Conservation (phyloP, 768 basidiomycete species). For the Rhizopogon salebrosus region DNA sequence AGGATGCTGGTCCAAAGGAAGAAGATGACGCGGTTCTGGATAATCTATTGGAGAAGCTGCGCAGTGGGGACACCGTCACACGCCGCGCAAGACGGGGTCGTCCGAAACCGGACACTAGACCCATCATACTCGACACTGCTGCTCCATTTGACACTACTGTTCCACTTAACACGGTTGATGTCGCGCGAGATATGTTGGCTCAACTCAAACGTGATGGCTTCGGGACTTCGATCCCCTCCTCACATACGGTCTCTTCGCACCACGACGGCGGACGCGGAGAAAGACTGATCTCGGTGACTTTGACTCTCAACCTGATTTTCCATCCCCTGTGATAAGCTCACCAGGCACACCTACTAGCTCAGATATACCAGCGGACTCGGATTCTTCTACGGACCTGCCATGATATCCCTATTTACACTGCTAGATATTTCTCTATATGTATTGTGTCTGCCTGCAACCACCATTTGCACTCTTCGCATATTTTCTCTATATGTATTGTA, state of each 20-base stretch:
- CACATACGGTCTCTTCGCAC: conserved; percentile 36
- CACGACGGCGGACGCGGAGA: conserved; percentile 23
- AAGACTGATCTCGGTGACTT: conserved; percentile 30
- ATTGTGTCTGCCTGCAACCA: conserved; percentile 24
- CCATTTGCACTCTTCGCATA: conserved; percentile 18
- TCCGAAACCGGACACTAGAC: conserved; percentile 32
- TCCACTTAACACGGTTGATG: conserved; percentile 39
- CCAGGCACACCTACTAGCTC: conserved; percentile 23
- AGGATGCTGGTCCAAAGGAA: conserved; percentile 38
- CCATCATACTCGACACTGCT: no score
- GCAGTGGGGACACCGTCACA: conserved; percentile 60
- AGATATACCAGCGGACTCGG: conserved; percentile 24
- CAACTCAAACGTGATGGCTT: conserved; percentile 70
- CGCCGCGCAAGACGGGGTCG: conserved; percentile 50
- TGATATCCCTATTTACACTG: conserved; percentile 21
- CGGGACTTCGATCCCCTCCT: conserved; percentile 38
- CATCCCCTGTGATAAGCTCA: conserved; percentile 19
- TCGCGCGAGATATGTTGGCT: conserved; percentile 74
- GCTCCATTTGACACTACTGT: conserved; percentile 14
- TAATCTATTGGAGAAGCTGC: conserved; percentile 63
- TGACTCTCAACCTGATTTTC: conserved; percentile 22
- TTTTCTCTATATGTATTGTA: conserved; percentile 25
- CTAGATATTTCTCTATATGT: conserved; percentile 24
- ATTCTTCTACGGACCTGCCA: conserved; percentile 17
- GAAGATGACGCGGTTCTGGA: conserved; percentile 62